phyloP scores from a whole-genome alignment of 2,329 filamentous ascomycete genomes.

The Cytospora leucostoma region DNA sequence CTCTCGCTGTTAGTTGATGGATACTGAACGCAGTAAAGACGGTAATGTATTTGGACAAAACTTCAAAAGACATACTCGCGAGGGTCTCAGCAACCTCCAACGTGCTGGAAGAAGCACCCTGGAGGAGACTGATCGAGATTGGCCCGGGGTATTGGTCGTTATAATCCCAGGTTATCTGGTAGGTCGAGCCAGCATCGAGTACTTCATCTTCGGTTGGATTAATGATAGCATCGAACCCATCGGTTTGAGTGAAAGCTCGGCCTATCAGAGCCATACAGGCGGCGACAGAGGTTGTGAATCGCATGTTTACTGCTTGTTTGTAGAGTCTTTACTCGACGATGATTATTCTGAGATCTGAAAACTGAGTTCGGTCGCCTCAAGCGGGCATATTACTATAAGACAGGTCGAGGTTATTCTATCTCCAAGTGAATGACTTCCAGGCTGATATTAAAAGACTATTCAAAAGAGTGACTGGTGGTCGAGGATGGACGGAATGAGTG shows the following conservation, averaged over 20 bases:
- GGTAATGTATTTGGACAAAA: no score
- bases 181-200: slow-evolving; percentile 51
- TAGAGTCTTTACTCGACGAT: slow-evolving; percentile 22
- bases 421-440: slow-evolving; percentile 17
- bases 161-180: slow-evolving; percentile 53
- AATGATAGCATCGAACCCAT: slow-evolving; percentile 58
- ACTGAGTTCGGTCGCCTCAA: slow-evolving; percentile 5
- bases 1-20: slow-evolving; percentile 11
- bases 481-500: slow-evolving; percentile 20
- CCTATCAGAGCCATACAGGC: slow-evolving; percentile 54
- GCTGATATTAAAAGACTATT: slow-evolving; percentile 5
- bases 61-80: slow-evolving; percentile 48
- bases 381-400: slow-evolving; percentile 9
- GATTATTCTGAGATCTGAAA: neutral
- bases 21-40: neutral
- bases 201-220: slow-evolving; percentile 47
- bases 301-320: slow-evolving; percentile 50
- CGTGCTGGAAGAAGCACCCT: slow-evolving; percentile 47
- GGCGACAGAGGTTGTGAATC: slow-evolving; percentile 50
- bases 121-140: slow-evolving; percentile 57
- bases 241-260: slow-evolving; percentile 54
- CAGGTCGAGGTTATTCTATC: neutral
- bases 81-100: slow-evolving; percentile 47
- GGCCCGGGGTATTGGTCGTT: slow-evolving; percentile 44
- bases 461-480: slow-evolving; percentile 20